Percentiles rank a stretch among this genome's conserved stretches.
Evolutionary conservation across 2,329 filamentous ascomycete genomes (phyloP).

Genomic region (Zasmidium cellare): DNA sequence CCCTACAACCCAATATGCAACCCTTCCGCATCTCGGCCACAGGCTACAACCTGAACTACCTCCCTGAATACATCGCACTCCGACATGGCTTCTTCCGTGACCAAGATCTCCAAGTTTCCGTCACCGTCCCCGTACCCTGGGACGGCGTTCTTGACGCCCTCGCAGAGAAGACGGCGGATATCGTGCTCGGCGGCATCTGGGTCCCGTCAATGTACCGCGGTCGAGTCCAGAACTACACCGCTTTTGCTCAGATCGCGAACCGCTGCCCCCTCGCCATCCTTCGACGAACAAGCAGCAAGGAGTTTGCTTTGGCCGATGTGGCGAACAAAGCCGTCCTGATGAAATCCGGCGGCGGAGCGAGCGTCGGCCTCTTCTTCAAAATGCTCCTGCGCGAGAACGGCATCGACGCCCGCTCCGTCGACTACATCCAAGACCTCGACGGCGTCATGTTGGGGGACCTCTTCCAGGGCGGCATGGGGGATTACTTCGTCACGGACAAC

Average conservation of each 20-base stretch:
- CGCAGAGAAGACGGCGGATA: slow-evolving; percentile 23
- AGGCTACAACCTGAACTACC: slow-evolving; percentile 34
- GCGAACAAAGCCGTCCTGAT: slow-evolving; percentile 21
- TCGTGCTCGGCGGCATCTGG: slow-evolving; percentile 24
- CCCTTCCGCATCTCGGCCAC: slow-evolving; percentile 28
- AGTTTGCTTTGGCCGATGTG: slow-evolving; percentile 18
- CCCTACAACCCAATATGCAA: neutral
- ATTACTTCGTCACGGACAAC: slow-evolving; percentile 25
- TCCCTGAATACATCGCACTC: slow-evolving; percentile 35
- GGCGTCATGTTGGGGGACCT: slow-evolving; percentile 23
- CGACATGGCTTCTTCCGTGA: slow-evolving; percentile 34
- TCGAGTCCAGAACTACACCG: slow-evolving; percentile 19
- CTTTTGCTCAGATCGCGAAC: slow-evolving; percentile 23
- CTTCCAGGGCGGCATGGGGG: slow-evolving; percentile 25
- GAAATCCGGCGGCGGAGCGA: slow-evolving; percentile 24
- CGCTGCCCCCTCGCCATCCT: slow-evolving; percentile 24
- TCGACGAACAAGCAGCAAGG: slow-evolving; percentile 8
- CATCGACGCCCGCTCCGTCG: slow-evolving; percentile 16
- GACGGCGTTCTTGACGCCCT: slow-evolving; percentile 28
- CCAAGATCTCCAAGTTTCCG: slow-evolving; percentile 32
- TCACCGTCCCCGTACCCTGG: slow-evolving; percentile 32
- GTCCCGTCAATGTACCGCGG: slow-evolving; percentile 24
- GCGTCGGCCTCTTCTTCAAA: slow-evolving; percentile 27
- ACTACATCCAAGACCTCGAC: slow-evolving; percentile 26
- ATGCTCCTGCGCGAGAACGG: slow-evolving; percentile 25